Conservation (phyloP, 1,284 basidiomycete genomes). For the Marasmius fiardii region DNA sequence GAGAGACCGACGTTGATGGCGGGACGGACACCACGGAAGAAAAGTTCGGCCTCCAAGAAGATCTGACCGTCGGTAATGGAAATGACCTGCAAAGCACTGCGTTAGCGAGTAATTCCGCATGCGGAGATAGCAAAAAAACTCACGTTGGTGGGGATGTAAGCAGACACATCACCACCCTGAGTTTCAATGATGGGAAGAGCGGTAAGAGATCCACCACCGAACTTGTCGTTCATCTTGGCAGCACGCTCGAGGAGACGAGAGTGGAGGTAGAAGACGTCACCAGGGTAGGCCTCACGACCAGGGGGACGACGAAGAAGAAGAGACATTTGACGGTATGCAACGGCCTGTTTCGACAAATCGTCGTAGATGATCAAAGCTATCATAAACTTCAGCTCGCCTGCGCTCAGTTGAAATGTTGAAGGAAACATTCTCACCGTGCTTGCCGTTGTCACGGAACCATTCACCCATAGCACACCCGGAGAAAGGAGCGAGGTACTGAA, state of each 20-base stretch:
- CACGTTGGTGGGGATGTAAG: constrained; percentile 89
- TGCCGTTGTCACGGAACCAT: constrained; percentile 99
- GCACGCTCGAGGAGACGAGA: constrained; percentile 99
- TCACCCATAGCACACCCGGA: constrained; percentile 99
- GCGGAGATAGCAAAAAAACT: constrained; percentile 25
- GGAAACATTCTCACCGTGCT: constrained; percentile 59
- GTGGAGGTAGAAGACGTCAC: constrained; percentile 99
- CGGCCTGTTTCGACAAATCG: constrained; percentile 99
- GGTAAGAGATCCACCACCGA: constrained; percentile 97
- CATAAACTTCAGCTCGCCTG: constrained; percentile 17
- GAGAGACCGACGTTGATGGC: constrained; percentile 99
- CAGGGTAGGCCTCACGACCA: constrained; percentile 99
- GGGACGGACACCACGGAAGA: constrained; percentile 99
- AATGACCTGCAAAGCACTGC: constrained; percentile 63
- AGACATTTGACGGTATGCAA: constrained; percentile 99
- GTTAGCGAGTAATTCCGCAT: constrained; percentile 11
- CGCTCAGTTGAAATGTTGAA: constrained; percentile 1
- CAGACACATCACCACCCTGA: constrained; percentile 99
- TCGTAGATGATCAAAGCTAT: constrained; percentile 97
- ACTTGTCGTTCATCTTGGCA: constrained; percentile 99
- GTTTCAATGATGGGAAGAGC: constrained; percentile 99
- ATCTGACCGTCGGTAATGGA: constrained; percentile 99
- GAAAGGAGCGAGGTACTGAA: constrained; percentile 99
- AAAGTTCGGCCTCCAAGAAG: constrained; percentile 99
- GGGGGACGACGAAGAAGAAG: constrained; percentile 98